Percentiles rank a stretch among this genome's conserved stretches.
Evolutionary conservation across 2,329 filamentous ascomycete genomes (phyloP).

Genomic region (Xylaria hypoxylon): DNA sequence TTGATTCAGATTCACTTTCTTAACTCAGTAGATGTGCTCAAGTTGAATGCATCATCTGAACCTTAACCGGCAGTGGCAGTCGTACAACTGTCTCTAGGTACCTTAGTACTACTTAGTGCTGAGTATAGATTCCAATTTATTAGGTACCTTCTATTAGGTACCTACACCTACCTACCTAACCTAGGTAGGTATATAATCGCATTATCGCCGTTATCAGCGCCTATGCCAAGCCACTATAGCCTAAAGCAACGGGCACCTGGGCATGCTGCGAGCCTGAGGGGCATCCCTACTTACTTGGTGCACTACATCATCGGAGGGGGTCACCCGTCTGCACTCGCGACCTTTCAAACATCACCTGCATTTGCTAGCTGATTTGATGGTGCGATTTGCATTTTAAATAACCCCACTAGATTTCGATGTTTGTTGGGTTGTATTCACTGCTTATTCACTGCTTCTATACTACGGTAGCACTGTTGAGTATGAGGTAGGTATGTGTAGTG

Average conservation of each 20-base stretch:
- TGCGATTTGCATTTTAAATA: conserved; percentile 24
- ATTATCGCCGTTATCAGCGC: conserved; percentile 8
- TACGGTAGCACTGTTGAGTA: no score
- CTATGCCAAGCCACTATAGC: not conserved
- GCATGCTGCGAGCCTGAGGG: not conserved
- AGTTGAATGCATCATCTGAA: not conserved
- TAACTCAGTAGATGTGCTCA: not conserved
- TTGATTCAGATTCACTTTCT: not conserved
- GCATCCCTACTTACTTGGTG: conserved; percentile 11
- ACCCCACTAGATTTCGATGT: conserved; percentile 7
- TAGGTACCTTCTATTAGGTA: not conserved
- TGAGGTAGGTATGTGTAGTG: no score
- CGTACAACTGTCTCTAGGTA: no score
- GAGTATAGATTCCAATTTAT: no score
- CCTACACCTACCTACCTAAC: not conserved
- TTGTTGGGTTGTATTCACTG: not conserved
- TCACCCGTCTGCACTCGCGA: conserved; percentile 20
- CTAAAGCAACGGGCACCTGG: no score
- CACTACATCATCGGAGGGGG: conserved; percentile 26
- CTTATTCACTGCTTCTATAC: no score
- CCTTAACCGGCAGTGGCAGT: no score
- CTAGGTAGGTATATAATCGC: not conserved
- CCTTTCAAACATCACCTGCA: conserved; percentile 22
- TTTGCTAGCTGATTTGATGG: conserved; percentile 31
- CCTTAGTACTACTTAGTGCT: no score